Evolutionary conservation across 202 grass and related monocot genomes (phyloP).

Genomic region (Schoenoplectus triqueter): DNA sequence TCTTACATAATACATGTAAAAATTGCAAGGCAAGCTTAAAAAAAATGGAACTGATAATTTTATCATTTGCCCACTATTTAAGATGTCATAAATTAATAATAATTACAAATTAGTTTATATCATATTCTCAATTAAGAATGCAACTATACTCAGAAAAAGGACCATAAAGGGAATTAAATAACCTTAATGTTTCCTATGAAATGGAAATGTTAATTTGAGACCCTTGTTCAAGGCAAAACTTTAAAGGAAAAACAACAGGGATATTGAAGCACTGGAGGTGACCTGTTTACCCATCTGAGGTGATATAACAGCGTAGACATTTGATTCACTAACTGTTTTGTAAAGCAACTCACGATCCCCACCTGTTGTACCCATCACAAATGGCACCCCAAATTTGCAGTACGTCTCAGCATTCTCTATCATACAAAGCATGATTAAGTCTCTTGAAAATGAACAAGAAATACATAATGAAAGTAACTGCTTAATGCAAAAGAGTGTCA

Average conservation of each 20-base stretch:
- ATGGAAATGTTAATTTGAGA: background rate
- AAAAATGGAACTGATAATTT: constrained; percentile 10
- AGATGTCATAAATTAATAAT: background rate
- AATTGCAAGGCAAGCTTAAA: background rate
- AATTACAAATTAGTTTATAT: background rate
- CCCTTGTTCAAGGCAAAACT: background rate
- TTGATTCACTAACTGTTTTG: constrained; percentile 78
- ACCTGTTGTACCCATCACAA: constrained; percentile 96
- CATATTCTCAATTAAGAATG: constrained; percentile 1
- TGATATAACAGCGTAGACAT: constrained; percentile 76
- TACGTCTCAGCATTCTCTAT: constrained; percentile 83
- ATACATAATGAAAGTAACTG: background rate
- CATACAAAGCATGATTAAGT: constrained; percentile 34
- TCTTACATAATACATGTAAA: background rate
- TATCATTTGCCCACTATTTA: background rate
- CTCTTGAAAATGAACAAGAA: constrained; percentile 40
- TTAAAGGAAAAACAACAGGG: background rate
- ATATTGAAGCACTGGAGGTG: background rate
- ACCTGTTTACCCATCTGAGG: constrained; percentile 96
- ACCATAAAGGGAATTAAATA: constrained; percentile 6
- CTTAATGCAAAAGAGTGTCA: constrained; percentile 1
- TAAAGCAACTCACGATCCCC: constrained; percentile 58
- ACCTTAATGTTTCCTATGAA: background rate
- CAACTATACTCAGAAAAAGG: background rate
- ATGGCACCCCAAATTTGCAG: constrained; percentile 79